Percentiles rank a stretch among this genome's conserved stretches.
Evolutionary conservation across 352 stramenopile species (phyloP).

Genomic region (Phytopythium helicoides): DNA sequence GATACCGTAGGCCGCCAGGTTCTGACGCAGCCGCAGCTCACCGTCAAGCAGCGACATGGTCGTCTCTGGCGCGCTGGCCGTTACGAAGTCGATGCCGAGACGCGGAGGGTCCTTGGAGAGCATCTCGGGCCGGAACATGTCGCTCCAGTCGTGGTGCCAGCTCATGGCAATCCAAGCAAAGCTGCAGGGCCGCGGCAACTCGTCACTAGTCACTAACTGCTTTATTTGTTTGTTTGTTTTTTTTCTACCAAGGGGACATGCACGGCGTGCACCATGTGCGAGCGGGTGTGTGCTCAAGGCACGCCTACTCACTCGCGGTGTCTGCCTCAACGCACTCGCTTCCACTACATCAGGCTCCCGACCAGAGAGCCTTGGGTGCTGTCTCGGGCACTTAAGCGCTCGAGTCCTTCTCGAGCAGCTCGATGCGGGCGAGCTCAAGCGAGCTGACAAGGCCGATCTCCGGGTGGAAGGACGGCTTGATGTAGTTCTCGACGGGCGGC

Average conservation of each 20-base stretch:
- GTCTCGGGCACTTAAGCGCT: neutral
- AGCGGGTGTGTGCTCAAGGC: neutral
- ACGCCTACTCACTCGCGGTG: neutral
- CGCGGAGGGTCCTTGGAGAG: conserved; percentile 7
- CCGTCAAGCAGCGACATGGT: conserved; percentile 14
- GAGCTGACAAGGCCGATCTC: conserved; percentile 84
- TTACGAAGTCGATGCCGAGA: conserved; percentile 59
- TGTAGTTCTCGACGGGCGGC: conserved; percentile 70
- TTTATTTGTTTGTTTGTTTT: conserved; percentile 3
- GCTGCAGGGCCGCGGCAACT: neutral
- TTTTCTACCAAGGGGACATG: too few species aligned
- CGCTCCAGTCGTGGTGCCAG: conserved; percentile 26
- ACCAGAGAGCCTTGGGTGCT: too few species aligned
- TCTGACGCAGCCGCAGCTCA: conserved; percentile 35
- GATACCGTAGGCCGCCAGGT: conserved; percentile 46
- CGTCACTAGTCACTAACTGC: neutral
- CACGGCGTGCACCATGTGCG: too few species aligned
- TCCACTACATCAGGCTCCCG: neutral
- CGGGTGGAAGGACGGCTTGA: conserved; percentile 80
- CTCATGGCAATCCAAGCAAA: conserved; percentile 7
- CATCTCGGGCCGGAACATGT: conserved; percentile 12
- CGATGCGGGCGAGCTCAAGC: conserved; percentile 71
- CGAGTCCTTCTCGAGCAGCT: conserved; percentile 26
- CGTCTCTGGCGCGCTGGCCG: conserved; percentile 42
- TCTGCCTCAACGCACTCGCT: neutral